phyloP scores from a whole-genome alignment of 768 basidiomycete species.

The Lactarius hengduanensis region DNA sequence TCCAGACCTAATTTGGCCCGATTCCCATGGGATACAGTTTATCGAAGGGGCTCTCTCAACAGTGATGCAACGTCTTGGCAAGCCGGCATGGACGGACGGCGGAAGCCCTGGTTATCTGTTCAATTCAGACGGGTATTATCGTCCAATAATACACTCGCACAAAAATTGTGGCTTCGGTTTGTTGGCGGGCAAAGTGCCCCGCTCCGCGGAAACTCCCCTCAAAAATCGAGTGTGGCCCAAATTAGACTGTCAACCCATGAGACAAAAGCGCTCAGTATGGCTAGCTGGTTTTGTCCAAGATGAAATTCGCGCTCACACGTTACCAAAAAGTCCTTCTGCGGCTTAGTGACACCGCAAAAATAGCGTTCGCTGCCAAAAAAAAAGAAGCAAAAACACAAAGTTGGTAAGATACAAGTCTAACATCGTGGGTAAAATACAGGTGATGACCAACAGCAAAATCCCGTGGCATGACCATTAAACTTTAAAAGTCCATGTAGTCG shows the following conservation, averaged over 20 bases:
- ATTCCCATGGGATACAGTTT: background rate
- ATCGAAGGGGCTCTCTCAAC: background rate
- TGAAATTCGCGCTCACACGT: background rate
- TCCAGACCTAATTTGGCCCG: background rate
- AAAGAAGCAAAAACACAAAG: background rate
- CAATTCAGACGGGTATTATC: too few species aligned
- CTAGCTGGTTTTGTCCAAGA: background rate
- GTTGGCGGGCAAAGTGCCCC: background rate
- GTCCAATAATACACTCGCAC: too few species aligned
- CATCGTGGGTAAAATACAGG: slow-evolving; percentile 16
- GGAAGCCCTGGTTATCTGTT: background rate
- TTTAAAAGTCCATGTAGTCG: slow-evolving; percentile 33
- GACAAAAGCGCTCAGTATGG: background rate
- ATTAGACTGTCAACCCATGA: background rate
- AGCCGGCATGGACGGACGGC: background rate
- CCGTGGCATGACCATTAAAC: background rate
- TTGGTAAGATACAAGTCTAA: slow-evolving; percentile 17
- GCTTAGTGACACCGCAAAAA: background rate
- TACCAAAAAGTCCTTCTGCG: background rate
- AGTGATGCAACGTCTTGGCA: background rate
- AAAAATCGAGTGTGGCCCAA: background rate
- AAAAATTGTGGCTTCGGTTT: background rate
- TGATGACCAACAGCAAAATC: slow-evolving; percentile 16
- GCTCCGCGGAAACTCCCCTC: background rate
- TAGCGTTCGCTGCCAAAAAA: background rate